Percentiles rank a stretch among this genome's conserved stretches.
phyloP scores from a whole-genome alignment of 345 rosid species.

The Brassica incana region DNA sequence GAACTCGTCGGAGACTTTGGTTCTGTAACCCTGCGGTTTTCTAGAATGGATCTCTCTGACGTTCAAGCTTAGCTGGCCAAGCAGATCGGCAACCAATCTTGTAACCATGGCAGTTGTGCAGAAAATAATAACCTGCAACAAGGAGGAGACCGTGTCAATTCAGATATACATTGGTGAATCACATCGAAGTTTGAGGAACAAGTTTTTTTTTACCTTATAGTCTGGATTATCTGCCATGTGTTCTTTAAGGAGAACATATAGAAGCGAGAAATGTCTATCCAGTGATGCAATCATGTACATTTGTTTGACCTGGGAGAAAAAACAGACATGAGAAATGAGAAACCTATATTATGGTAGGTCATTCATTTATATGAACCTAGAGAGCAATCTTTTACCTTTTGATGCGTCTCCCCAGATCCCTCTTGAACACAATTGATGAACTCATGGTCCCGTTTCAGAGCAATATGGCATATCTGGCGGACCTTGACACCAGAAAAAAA shows the following conservation, averaged over 20 bases:
- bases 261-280: constrained; percentile 71
- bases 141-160: background rate
- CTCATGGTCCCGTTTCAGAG: constrained; percentile 87
- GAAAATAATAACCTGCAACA: constrained; percentile 79
- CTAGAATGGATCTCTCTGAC: constrained; percentile 97
- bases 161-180: background rate
- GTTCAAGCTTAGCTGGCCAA: constrained; percentile 73
- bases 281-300: constrained; percentile 69
- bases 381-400: constrained; percentile 58
- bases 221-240: constrained; percentile 85
- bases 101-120: constrained; percentile 99
- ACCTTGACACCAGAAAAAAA: constrained; percentile 56
- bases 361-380: constrained; percentile 12
- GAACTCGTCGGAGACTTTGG: constrained; percentile 92
- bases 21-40: constrained; percentile 91
- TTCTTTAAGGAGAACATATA: constrained; percentile 74
- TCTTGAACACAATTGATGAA: constrained; percentile 86
- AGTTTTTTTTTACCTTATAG: constrained; percentile 63
- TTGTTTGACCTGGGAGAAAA: constrained; percentile 76
- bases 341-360: background rate
- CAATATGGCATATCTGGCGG: constrained; percentile 85
- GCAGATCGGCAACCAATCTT: constrained; percentile 70
- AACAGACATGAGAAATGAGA: constrained; percentile 22
- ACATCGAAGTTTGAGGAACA: background rate
- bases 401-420: constrained; percentile 88